Evolutionary conservation across 2,329 filamentous ascomycete species (phyloP).

Genomic region (Trichoderma sp.): DNA sequence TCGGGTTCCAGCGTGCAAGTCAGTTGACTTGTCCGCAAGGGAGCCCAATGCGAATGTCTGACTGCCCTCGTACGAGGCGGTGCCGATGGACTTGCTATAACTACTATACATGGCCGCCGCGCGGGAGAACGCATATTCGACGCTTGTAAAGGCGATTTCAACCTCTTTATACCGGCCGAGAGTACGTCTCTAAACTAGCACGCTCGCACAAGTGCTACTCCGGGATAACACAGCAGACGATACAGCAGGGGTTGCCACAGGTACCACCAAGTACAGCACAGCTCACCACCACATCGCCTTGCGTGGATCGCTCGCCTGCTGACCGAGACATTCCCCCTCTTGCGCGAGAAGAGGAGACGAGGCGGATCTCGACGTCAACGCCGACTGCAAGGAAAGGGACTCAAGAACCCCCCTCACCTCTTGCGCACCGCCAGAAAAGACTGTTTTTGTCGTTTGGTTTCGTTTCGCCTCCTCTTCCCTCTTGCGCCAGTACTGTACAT

Average conservation of each 20-base stretch:
- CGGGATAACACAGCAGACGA: not conserved
- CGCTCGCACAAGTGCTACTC: not conserved
- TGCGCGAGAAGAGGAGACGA: slow-evolving; percentile 1
- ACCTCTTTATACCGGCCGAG: not conserved
- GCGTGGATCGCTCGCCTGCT: slow-evolving; percentile 3
- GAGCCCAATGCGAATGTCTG: slow-evolving; percentile 18
- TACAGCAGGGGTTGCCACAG: slow-evolving; percentile 1
- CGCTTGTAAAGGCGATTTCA: not conserved
- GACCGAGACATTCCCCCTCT: slow-evolving; percentile 7
- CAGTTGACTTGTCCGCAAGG: slow-evolving; percentile 27
- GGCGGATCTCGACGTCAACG: slow-evolving; percentile 14
- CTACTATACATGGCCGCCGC: not conserved
- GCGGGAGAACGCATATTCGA: not conserved
- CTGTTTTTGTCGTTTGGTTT: not conserved
- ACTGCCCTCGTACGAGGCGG: slow-evolving; percentile 9
- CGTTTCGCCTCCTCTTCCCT: not conserved
- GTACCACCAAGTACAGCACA: not conserved
- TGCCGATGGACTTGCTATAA: not conserved
- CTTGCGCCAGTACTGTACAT: not conserved
- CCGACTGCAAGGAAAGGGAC: slow-evolving; percentile 13
- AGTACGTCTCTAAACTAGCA: not conserved
- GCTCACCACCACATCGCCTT: slow-evolving; percentile 1
- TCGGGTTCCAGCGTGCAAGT: slow-evolving; percentile 26
- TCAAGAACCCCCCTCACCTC: slow-evolving; percentile 1
- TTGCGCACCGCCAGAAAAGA: not conserved